Percentiles rank a stretch among this genome's conserved stretches.
Evolutionary conservation across 805 yeast species (phyloP).

Genomic region (Hanseniaspora guilliermondii): DNA sequence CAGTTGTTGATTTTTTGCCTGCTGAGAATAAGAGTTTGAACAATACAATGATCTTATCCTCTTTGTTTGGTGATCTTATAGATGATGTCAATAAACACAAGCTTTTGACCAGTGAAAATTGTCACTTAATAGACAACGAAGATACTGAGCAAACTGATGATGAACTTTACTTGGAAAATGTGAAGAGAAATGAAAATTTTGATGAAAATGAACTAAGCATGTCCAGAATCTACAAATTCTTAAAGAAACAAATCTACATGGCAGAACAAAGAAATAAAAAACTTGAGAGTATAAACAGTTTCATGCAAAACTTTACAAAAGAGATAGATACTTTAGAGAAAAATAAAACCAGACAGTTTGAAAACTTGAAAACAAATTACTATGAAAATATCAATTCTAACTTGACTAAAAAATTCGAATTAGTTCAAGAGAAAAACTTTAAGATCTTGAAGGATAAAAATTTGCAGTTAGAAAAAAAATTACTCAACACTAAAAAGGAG

Average conservation of each 20-base stretch:
- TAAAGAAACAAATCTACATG: constrained; percentile 44
- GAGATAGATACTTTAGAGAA: constrained; percentile 19
- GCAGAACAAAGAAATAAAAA: constrained; percentile 49
- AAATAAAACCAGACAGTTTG: background rate
- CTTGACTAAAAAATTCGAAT: constrained; percentile 9
- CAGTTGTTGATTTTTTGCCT: constrained; percentile 25
- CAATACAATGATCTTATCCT: constrained; percentile 21
- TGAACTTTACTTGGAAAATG: constrained; percentile 1
- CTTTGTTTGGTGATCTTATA: constrained; percentile 50
- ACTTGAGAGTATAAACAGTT: constrained; percentile 41
- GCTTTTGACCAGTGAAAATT: constrained; percentile 37
- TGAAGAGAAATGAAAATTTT: constrained; percentile 5
- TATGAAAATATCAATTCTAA: background rate
- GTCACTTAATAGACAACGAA: constrained; percentile 26
- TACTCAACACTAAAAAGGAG: background rate
- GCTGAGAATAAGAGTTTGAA: constrained; percentile 9
- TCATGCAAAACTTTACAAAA: constrained; percentile 38
- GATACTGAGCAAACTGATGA: constrained; percentile 15
- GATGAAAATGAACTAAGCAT: background rate
- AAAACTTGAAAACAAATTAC: constrained; percentile 3
- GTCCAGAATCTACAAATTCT: constrained; percentile 24
- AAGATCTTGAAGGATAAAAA: constrained; percentile 15
- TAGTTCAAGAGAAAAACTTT: constrained; percentile 2
- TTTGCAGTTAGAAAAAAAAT: background rate
- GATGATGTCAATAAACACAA: constrained; percentile 37